These are phyloP conservation scores for Dendrobium catenatum DNA, from an alignment of 106 monocot genomes.

Conservation along the genomic window DNA sequence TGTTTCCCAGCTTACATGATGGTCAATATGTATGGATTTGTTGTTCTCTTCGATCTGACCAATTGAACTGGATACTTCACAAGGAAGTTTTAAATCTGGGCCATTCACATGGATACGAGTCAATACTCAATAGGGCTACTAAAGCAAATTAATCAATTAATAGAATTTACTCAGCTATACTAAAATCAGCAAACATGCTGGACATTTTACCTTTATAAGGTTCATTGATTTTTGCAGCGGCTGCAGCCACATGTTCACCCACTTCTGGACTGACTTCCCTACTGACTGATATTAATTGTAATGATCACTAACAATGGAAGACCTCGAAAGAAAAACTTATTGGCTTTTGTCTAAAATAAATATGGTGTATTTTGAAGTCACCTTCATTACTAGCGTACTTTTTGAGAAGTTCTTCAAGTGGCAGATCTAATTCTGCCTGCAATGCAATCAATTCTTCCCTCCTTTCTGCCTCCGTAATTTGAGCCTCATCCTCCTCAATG, in stretches of 20 bases:
- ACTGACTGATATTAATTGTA: conserved; percentile 67
- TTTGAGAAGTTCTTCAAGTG: conserved; percentile 74
- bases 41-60: conserved; percentile 4
- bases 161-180: neutral
- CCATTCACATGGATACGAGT: conserved; percentile 50
- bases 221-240: conserved; percentile 18
- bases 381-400: conserved; percentile 35
- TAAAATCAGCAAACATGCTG: conserved; percentile 6
- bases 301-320: conserved; percentile 28
- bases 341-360: neutral
- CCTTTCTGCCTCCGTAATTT: conserved; percentile 71
- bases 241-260: conserved; percentile 29
- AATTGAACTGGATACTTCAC: conserved; percentile 6
- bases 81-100: conserved; percentile 14
- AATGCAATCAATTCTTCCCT: conserved; percentile 74
- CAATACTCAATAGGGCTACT: conserved; percentile 48
- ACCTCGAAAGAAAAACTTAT: conserved; percentile 2
- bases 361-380: conserved; percentile 19
- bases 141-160: conserved; percentile 24
- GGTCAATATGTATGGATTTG: conserved; percentile 4
- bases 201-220: conserved; percentile 62
- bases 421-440: conserved; percentile 80
- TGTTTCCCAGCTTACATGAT: conserved; percentile 24
- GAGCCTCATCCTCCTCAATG: conserved; percentile 82
- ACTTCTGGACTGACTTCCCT: conserved; percentile 51